Percentiles rank a stretch among this genome's conserved stretches.
Evolutionary conservation across 805 yeast species (phyloP).

Genomic region (Saccharomycopsis sp.): DNA sequence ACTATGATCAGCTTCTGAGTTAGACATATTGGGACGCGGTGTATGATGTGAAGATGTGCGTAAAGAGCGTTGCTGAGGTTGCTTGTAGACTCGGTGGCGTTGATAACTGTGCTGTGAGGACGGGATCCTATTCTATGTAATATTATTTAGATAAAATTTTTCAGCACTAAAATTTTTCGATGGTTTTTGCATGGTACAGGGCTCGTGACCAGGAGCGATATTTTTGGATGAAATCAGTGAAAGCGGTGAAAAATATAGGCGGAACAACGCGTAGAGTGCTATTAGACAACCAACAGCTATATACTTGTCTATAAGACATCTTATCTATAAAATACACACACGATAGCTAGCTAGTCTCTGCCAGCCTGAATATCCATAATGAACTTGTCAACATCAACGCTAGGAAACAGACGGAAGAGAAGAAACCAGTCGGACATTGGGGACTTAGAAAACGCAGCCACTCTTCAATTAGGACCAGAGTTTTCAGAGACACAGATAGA

Average conservation of each 20-base stretch:
- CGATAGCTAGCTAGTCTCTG: no score
- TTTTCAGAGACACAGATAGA: constrained; percentile 75
- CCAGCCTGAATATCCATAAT: constrained; percentile 33
- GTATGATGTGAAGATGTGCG: background rate
- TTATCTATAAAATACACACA: no score
- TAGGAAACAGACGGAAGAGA: constrained; percentile 65
- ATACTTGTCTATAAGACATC: no score
- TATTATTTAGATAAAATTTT: no score
- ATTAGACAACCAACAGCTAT: no score
- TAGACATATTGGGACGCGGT: constrained; percentile 43
- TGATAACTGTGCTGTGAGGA: background rate
- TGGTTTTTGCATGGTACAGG: background rate
- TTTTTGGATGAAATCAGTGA: background rate
- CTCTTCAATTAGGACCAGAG: constrained; percentile 86
- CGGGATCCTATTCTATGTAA: background rate
- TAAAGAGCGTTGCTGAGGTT: background rate
- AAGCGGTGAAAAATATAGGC: background rate
- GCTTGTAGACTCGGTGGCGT: background rate
- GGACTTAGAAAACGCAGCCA: constrained; percentile 90
- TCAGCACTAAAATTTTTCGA: background rate
- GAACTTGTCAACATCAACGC: constrained; percentile 87
- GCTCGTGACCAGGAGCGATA: background rate
- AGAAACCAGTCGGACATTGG: constrained; percentile 48
- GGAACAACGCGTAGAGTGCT: no score
- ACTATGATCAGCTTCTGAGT: constrained; percentile 72